phyloP scores from a whole-genome alignment of 1,139 yeast genomes.

The Geotrichum candidum region DNA sequence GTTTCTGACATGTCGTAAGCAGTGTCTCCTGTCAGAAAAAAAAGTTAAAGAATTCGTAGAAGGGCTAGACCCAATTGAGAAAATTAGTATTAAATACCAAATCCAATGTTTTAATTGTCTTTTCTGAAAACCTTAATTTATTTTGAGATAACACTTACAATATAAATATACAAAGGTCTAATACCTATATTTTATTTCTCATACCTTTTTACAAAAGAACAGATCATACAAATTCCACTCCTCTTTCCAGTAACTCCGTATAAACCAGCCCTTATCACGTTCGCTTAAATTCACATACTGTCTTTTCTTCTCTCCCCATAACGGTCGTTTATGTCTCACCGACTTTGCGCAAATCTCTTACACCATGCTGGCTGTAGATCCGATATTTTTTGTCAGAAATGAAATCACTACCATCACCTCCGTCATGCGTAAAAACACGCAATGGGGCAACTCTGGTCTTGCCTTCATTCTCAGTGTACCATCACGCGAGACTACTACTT shows the following conservation, averaged over 20 bases:
- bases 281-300: neutral
- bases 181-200: neutral
- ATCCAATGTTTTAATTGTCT: too few species aligned
- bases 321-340: neutral
- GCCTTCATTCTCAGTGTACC: constrained; percentile 70
- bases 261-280: neutral
- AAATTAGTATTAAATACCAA: too few species aligned
- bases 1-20: neutral
- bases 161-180: neutral
- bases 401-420: constrained; percentile 84
- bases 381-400: constrained; percentile 78
- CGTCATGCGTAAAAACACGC: constrained; percentile 81
- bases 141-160: too few species aligned
- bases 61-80: too few species aligned
- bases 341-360: neutral
- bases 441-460: constrained; percentile 79
- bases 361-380: constrained; percentile 48
- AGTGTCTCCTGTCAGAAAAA: too few species aligned
- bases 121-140: too few species aligned
- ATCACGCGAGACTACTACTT: neutral
- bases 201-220: neutral
- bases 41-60: too few species aligned
- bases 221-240: neutral
- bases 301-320: neutral
- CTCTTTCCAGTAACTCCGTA: neutral